phyloP scores from a whole-genome alignment of 1,284 basidiomycete genomes.

The Apiotrichum sp. region DNA sequence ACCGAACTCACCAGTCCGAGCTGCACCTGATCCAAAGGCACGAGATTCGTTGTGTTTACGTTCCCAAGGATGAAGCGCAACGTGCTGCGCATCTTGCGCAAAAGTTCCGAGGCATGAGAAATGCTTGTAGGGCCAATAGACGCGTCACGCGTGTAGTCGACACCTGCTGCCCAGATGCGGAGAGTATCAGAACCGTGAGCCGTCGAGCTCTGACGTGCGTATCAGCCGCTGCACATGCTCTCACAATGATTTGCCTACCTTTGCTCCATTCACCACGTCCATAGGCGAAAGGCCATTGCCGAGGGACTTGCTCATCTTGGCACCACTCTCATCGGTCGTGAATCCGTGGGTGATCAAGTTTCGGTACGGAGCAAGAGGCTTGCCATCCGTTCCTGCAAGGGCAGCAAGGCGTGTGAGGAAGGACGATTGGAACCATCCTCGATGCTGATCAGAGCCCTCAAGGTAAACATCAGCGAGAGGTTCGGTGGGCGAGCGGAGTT shows the following conservation, averaged over 20 bases:
- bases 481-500: conserved; percentile 24
- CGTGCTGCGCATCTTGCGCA: conserved; percentile 83
- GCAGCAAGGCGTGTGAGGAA: conserved; percentile 68
- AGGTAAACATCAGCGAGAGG: conserved; percentile 78
- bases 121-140: conserved; percentile 76
- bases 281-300: conserved; percentile 88
- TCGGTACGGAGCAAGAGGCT: conserved; percentile 58
- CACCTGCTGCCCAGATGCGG: conserved; percentile 85
- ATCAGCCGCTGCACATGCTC: neutral
- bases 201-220: conserved; percentile 56
- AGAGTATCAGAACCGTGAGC: conserved; percentile 82
- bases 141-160: conserved; percentile 85
- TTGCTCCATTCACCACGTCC: conserved; percentile 69
- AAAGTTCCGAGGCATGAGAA: conserved; percentile 66
- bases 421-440: conserved; percentile 98
- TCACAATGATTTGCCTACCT: conserved; percentile 50
- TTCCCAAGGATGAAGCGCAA: conserved; percentile 87
- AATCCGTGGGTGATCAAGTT: conserved; percentile 93
- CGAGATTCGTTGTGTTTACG: conserved; percentile 48
- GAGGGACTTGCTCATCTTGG: conserved; percentile 98
- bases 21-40: conserved; percentile 21
- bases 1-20: conserved; percentile 22
- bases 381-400: conserved; percentile 3
- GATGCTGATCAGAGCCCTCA: conserved; percentile 95
- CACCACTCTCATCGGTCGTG: conserved; percentile 82